Evolutionary conservation across 345 rosid genomes (phyloP), one percentile per base, ranked within the genome.

Genomic region (Rhizophora apiculata): DNA sequence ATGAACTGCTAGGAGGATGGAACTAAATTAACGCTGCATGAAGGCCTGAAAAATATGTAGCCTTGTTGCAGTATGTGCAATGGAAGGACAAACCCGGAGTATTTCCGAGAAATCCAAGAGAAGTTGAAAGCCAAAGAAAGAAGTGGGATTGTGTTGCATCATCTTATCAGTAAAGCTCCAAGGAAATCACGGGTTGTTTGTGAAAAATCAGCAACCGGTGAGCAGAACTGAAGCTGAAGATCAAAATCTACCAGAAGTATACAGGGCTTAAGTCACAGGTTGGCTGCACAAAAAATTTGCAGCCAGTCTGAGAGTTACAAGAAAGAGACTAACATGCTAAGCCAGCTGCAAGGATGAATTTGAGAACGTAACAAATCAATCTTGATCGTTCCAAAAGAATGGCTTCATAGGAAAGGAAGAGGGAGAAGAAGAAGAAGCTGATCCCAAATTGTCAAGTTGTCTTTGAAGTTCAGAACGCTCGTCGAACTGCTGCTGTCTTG

Each of bases 321-420:
- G 60, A 59, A n/a, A 32, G 54, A 26, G 54, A 43, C 20, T 27
- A 2, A 20, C 63, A 53, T 32, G 26, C 54, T 37, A 60, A n/a
- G 30, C 39, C 65, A 65, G 39, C 29, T 37, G 72, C 59, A 31
- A 67, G 31, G 58, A 46, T 26, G 34, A 65, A 43, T 63, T 36
- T 62, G n/a, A 56, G 51, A 43, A n/a, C 67, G 16, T 13, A 36
- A 72, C 24, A 26, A 16, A 43, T 77, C 67, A 76, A 46, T 81
- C 84, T 56, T 79, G 86, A 63, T 87, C 89, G 77, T 76, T 84
- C 86, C 86, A 87, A 60, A 88, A 82, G 82, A 85, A 91, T 52
- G 91, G 86, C 51, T 87, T 86, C 85, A 74, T 76, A 4, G 85
- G 89, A 75, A 82, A 78, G 34, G 61, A 22, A 21, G 60, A 55